Percentiles rank a stretch among this genome's conserved stretches.
Conservation (phyloP, 176 grass and related monocot species). For the Avena eriantha region DNA sequence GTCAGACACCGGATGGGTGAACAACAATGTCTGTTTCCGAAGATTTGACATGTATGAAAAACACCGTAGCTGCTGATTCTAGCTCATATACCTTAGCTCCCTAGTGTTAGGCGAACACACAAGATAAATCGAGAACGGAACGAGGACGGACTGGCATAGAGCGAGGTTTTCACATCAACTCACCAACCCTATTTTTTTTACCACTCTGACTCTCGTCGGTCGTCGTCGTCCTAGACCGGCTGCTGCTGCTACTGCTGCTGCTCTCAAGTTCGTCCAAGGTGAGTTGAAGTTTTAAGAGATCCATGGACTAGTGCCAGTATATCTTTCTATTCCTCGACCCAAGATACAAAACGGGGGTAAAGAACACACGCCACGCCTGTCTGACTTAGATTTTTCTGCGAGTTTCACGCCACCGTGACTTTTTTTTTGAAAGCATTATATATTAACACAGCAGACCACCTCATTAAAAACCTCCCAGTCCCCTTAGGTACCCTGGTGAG, state of each 20-base stretch:
- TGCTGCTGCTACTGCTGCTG: neutral
- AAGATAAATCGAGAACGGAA: neutral
- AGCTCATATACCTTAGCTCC: neutral
- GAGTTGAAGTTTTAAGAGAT: neutral
- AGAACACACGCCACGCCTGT: neutral
- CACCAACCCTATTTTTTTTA: neutral
- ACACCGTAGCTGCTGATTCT: neutral
- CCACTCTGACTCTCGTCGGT: neutral
- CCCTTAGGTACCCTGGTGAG: no score
- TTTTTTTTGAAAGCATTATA: no score
- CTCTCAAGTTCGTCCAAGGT: neutral
- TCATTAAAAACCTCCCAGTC: no score
- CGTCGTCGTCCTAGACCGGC: neutral
- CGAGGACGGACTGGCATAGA: neutral
- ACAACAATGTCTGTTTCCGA: neutral
- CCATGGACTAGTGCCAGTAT: neutral
- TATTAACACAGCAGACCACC: no score
- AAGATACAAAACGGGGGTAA: neutral
- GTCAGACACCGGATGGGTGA: neutral
- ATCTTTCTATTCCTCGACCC: neutral
- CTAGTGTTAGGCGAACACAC: conserved; percentile 6
- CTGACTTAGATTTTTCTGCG: neutral
- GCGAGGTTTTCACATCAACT: neutral
- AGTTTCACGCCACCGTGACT: neutral
- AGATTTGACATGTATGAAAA: neutral